Base-by-base conservation (phyloP, 1,284 basidiomycete species). In the Puccinia brachypodii region DNA sequence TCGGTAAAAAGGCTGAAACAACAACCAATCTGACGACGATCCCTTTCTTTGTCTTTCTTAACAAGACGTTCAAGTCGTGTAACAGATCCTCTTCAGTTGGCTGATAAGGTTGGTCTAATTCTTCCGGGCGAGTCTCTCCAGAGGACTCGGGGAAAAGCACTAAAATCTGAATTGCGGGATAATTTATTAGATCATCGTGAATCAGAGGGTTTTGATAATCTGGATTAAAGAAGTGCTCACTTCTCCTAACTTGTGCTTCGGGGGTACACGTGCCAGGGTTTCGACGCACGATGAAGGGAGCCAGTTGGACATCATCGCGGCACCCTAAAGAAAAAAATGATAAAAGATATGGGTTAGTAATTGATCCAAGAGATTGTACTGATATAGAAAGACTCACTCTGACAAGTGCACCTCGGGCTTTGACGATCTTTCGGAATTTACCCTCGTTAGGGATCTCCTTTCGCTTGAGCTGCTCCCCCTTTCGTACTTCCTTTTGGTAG, bases 271-370 rank as follows among this genome's bases (percentile, higher is more conserved):
- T 42, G 50, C 58, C 22, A 81, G 38, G 11, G 80, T 75, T 64
- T 81, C 80, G n/a, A 81, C 53, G 40, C 80, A 81, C 40, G 42
- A 60, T 42, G 58, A 75, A 50, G 80, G 80, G 31, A 81, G 80
- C 80, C 80, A 81, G 38, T 76, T 66, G 14, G 28, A 56, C 36
- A 81, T 62, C 19, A n/a, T 53, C 19, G 71, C 66, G 42, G 80
- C 80, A 56, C 38, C 60, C 80, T 81, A 19, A 31, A 42, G 11
- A 71, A 44, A 47, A 22, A 40, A 3, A 72, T 28, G 19, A 42
- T n/a, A 42, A 28, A 44, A 8, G 7, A 25, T 3, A 22, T 68
- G 25, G 25, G 73, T 31, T 14, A 22, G 9, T 28, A 19, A 75
- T n/a, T 44, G 0, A n/a, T n/a, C n/a, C 7, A 68, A 44, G 25